Base-by-base conservation (phyloP, 805 yeast species). In the Cyberlindnera petersonii region DNA sequence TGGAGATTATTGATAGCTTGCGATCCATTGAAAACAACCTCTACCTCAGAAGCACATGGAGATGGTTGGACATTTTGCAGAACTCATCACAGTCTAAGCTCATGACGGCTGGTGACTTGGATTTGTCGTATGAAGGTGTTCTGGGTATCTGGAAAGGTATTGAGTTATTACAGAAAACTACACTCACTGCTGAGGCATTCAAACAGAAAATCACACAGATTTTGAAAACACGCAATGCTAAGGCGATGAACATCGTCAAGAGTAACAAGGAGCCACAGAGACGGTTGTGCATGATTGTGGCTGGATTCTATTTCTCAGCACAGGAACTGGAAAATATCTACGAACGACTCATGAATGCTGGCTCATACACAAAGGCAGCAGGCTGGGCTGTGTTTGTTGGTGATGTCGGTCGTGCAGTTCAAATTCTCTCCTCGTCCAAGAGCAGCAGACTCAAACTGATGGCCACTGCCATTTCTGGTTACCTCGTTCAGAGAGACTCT, bases 311-410 rank as follows among this genome's bases (percentile, higher is more conserved):
- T 52, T 79, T 86, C 51, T 79, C 87, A 2, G 74, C 75, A 14
- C 65, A 74, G 19, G 95, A 86, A 56, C 71, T 87, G 45, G 95
- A 88, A 48, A 78, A 74, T 27, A 79, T 82, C 45, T 71, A 85
- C 27, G 62, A 64, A 17, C 66, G 69, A 28, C 67, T 91, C 28
- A 75, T 81, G 17, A 60, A 64, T 0, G 59, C 65, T 13, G 88
- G 84, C 0, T 73, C 75, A 43, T 74, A 74, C 46, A 95, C 88
- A 45, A 81, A 91, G 56, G 98, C 98, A 1, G 98, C 97, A 1
- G 98, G 95, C 0, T 86, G 96, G 95, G 97, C 97, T 0, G 89
- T 88, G 0, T 91, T 91, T 60, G 91, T 86, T 56, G 96, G 95
- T 6, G 86, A 88, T 58, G 84, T 91, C 3, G 72, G 75, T 3